Percentiles rank a stretch among this genome's conserved stretches.
Evolutionary conservation across 306 rosid species (phyloP).

Genomic region (Castanea sativa): DNA sequence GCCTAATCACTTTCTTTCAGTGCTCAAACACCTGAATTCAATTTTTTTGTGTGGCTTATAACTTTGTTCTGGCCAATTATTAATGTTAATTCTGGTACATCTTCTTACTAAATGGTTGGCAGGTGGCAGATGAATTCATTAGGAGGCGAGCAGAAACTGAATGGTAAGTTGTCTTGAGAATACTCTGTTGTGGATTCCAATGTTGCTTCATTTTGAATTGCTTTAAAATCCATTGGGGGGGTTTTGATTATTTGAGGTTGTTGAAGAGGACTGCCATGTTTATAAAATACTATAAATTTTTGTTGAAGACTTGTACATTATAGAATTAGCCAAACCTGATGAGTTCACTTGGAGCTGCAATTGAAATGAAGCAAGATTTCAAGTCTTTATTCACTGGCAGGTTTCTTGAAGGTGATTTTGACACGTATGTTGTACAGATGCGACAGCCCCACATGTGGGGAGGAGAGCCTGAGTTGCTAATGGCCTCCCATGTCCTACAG

Average conservation of each 20-base stretch:
- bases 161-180: conserved; percentile 46
- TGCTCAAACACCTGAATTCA: not conserved
- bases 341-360: not conserved
- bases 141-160: conserved; percentile 64
- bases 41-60: not conserved
- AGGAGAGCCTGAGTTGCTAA: conserved; percentile 90
- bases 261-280: conserved; percentile 1
- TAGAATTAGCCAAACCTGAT: not conserved
- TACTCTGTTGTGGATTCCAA: not conserved
- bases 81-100: not conserved
- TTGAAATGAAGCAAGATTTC: not conserved
- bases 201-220: conserved; percentile 4
- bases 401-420: conserved; percentile 89
- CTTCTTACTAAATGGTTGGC: conserved; percentile 14
- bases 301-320: not conserved
- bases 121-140: conserved; percentile 85
- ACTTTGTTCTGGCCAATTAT: conserved; percentile 1
- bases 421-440: conserved; percentile 61
- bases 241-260: not conserved
- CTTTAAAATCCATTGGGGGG: not conserved
- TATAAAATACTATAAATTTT: not conserved
- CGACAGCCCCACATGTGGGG: conserved; percentile 76
- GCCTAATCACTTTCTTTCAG: not conserved
- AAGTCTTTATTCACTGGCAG: conserved; percentile 28
- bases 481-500: conserved; percentile 77